Percentiles rank a stretch among this genome's conserved stretches.
Conservation (phyloP, 345 rosid species). For the Crucihimalaya himalaica region DNA sequence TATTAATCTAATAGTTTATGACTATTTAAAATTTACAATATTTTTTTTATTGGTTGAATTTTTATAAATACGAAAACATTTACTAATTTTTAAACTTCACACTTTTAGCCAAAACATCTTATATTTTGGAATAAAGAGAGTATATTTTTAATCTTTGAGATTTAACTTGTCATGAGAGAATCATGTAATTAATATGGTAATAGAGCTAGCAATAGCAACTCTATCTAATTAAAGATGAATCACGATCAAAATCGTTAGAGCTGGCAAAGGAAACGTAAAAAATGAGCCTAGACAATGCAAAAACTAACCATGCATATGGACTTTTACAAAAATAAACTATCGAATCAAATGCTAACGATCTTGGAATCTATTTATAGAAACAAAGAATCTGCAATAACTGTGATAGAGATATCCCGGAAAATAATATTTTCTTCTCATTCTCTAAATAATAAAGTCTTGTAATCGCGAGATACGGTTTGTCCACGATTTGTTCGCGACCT, state of each 20-base stretch:
- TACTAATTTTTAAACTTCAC: too few species aligned
- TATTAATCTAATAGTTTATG: too few species aligned
- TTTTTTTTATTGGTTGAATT: too few species aligned
- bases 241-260: not conserved
- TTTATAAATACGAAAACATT: too few species aligned
- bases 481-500: conserved; percentile 7
- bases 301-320: conserved; percentile 8
- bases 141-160: not conserved
- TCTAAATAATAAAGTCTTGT: conserved; percentile 8
- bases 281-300: conserved; percentile 24
- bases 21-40: too few species aligned
- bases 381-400: conserved; percentile 14
- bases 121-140: too few species aligned
- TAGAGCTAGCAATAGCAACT: not conserved
- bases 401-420: not conserved
- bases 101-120: too few species aligned
- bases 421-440: not conserved
- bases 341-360: conserved; percentile 4
- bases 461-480: conserved; percentile 11
- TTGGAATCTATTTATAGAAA: conserved; percentile 25
- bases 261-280: conserved; percentile 22
- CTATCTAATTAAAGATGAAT: not conserved
- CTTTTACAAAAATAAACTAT: conserved; percentile 11
- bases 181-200: not conserved
- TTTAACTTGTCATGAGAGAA: not conserved